Evolutionary conservation across 2,329 filamentous ascomycete species (phyloP).

Genomic region (Fusarium sp.): DNA sequence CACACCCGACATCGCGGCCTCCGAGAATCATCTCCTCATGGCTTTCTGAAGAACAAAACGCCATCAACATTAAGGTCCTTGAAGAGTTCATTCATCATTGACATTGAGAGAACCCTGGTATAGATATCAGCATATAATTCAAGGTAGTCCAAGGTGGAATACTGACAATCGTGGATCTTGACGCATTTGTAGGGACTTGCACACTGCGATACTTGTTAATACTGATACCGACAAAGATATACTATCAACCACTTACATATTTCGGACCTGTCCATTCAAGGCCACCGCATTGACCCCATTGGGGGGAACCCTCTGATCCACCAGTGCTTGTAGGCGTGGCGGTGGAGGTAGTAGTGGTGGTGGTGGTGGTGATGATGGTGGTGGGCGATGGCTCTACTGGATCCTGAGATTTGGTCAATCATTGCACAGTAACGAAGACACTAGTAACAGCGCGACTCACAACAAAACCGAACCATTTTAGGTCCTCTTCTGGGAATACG

Average conservation of each 20-base stretch:
- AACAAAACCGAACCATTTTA: constrained; percentile 40
- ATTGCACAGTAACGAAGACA: background rate
- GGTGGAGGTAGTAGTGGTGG: background rate
- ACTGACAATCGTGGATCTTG: constrained; percentile 39
- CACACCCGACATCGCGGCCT: too few relatives aligned
- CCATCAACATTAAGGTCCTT: background rate
- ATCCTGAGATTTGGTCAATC: background rate
- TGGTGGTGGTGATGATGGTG: background rate
- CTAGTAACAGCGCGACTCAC: background rate
- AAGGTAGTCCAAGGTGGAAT: rapidly evolving
- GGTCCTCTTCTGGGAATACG: constrained; percentile 38
- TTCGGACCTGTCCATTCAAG: constrained; percentile 27
- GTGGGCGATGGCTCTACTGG: constrained; percentile 15
- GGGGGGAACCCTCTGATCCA: constrained; percentile 21
- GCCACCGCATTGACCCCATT: constrained; percentile 43
- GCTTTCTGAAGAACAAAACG: too few relatives aligned
- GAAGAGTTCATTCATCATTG: constrained; percentile 10
- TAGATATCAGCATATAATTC: background rate
- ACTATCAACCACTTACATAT: constrained; percentile 8
- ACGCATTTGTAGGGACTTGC: constrained; percentile 27
- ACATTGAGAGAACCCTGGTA: constrained; percentile 18
- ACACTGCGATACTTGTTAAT: constrained; percentile 22
- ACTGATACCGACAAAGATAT: rapidly evolving
- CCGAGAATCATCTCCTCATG: too few relatives aligned
- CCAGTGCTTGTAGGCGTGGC: constrained; percentile 16